phyloP scores from a whole-genome alignment of 2,329 filamentous ascomycete species.

The Zalaria obscura region DNA sequence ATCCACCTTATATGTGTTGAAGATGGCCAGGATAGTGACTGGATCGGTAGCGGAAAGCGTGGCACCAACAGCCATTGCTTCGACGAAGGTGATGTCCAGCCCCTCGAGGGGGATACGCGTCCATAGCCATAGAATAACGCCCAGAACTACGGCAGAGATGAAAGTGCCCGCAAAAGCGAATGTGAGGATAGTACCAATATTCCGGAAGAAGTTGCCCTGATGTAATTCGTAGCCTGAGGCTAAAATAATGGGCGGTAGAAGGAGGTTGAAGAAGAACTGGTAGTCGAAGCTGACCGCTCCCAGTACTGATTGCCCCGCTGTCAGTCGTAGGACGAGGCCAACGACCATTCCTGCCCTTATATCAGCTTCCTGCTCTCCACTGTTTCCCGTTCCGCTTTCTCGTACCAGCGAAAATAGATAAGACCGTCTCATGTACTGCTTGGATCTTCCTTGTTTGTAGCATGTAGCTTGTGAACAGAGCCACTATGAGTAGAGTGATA shows the following conservation, averaged over 20 bases:
- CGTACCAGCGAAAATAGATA: slow-evolving; percentile 90
- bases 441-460: slow-evolving; percentile 95
- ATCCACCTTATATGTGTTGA: slow-evolving; percentile 98
- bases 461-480: slow-evolving; percentile 93
- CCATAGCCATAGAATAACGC: slow-evolving; percentile 77
- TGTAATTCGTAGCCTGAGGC: slow-evolving; percentile 95
- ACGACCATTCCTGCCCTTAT: slow-evolving; percentile 69
- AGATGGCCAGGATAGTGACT: slow-evolving; percentile 94
- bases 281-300: slow-evolving; percentile 94
- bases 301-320: slow-evolving; percentile 68
- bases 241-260: slow-evolving; percentile 95
- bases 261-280: slow-evolving; percentile 97
- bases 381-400: neutral
- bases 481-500: slow-evolving; percentile 82
- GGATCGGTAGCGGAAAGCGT: slow-evolving; percentile 95
- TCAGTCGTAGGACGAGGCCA: slow-evolving; percentile 73
- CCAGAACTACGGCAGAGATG: slow-evolving; percentile 89
- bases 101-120: slow-evolving; percentile 75
- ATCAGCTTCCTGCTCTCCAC: slow-evolving; percentile 4
- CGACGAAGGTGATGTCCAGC: slow-evolving; percentile 77
- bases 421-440: slow-evolving; percentile 92
- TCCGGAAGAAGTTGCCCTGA: slow-evolving; percentile 97
- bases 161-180: slow-evolving; percentile 97
- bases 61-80: slow-evolving; percentile 91
- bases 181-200: slow-evolving; percentile 91